Evolutionary conservation across 106 monocot species (phyloP).

Genomic region (Dioscorea alata): DNA sequence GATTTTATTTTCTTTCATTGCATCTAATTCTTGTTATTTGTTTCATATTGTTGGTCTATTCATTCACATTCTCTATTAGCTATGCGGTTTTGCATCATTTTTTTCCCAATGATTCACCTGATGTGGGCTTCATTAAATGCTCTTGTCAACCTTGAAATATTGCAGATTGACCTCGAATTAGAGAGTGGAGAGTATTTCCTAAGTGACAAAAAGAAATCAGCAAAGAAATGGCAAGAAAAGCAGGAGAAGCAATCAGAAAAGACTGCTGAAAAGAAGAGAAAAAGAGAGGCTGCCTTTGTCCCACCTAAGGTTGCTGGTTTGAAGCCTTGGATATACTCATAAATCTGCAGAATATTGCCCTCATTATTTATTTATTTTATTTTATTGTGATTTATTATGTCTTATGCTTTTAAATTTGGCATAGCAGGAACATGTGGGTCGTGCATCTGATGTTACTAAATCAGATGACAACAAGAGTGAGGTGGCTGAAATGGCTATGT

Average conservation of each 20-base stretch:
- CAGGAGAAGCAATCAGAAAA: conserved; percentile 85
- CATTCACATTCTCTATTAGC: too few relatives aligned
- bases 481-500: conserved; percentile 38
- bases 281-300: conserved; percentile 88
- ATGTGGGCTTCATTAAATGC: not conserved
- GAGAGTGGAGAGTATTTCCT: conserved; percentile 96
- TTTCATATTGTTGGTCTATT: too few relatives aligned
- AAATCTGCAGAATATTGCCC: not conserved
- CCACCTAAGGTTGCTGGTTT: conserved; percentile 62
- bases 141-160: not conserved
- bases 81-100: too few relatives aligned
- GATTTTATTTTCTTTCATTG: too few relatives aligned
- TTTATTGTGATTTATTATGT: not conserved
- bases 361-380: not conserved
- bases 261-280: conserved; percentile 82
- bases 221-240: conserved; percentile 83
- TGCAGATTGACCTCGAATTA: conserved; percentile 83
- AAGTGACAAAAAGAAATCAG: conserved; percentile 84
- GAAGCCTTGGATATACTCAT: not conserved
- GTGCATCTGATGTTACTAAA: conserved; percentile 23
- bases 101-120: too few relatives aligned
- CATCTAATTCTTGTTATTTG: too few relatives aligned
- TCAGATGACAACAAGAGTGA: conserved; percentile 26
- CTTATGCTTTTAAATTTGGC: not conserved
- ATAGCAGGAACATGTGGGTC: conserved; percentile 29